Evolutionary conservation across 257 asterid genomes (phyloP).

Genomic region (Primulina tabacum): DNA sequence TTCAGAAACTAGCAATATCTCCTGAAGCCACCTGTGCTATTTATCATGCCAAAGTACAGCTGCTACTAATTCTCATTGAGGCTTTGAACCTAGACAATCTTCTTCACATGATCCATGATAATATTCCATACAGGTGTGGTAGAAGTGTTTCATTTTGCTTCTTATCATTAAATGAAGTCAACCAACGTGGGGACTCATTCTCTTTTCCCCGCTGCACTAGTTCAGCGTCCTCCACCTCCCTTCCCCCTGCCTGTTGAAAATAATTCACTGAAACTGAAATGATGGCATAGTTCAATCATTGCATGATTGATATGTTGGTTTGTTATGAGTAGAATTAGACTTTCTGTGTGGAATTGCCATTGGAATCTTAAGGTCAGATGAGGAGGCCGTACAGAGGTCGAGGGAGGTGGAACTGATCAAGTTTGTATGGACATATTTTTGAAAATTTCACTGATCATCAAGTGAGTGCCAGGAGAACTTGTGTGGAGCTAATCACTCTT

Average conservation of each 20-base stretch:
- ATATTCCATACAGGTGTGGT: slow-evolving; percentile 73
- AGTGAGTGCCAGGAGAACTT: neutral
- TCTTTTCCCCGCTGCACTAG: neutral
- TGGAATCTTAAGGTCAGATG: neutral
- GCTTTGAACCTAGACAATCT: slow-evolving; percentile 83
- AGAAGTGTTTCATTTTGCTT: slow-evolving; percentile 5
- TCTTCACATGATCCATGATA: slow-evolving; percentile 90
- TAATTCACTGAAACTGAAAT: neutral
- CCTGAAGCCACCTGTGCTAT: slow-evolving; percentile 62
- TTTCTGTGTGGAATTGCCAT: neutral
- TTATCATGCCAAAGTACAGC: slow-evolving; percentile 77
- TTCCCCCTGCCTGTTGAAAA: neutral
- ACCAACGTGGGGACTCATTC: slow-evolving; percentile 2
- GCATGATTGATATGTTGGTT: neutral
- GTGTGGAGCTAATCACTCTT: slow-evolving; percentile 5
- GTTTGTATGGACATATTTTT: neutral
- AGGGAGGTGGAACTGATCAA: slow-evolving; percentile 5
- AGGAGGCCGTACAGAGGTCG: neutral
- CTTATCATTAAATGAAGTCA: slow-evolving; percentile 15
- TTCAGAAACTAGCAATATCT: slow-evolving; percentile 73
- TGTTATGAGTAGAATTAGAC: neutral
- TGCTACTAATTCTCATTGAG: slow-evolving; percentile 80
- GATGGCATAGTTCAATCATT: neutral
- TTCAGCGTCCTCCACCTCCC: neutral
- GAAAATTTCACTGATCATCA: neutral